Base-by-base conservation (phyloP, 805 yeast genomes). In the Huiozyma naganishii region DNA sequence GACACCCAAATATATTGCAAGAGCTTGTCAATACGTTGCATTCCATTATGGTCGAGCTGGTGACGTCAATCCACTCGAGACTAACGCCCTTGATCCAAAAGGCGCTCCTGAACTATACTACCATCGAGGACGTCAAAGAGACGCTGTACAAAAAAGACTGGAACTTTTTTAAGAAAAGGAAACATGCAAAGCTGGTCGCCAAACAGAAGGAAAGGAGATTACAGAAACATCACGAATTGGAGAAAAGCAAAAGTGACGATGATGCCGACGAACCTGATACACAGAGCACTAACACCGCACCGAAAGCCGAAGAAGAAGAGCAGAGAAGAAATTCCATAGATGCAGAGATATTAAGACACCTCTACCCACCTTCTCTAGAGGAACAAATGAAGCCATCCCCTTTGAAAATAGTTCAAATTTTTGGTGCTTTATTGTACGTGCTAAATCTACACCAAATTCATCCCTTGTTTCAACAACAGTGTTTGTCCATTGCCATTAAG, bases 301-400 rank as follows among this genome's bases (percentile, higher is more conserved):
- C 9, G 10, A 8, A 11, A 3, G 3, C 37, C 9, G 17, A 10
- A 12, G 41, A 39, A 11, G 30, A 39, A 29, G 38, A 37, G 11
- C 36, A 45, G 65, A 39, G 72, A 73, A 27, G 40, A 1, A 17
- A 33, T 28, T 49, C 46, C 46, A 77, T 77, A 5, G 82, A 80
- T 57, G 87, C 83, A 42, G 90, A 84, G 50, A 81, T 88, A 32
- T 67, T 80, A 38, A 73, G 77, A 43, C 83, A 80, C 75, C 66
- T 87, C 44, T 80, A 81, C 49, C 97, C 97, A 5, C 97, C 97
- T 2, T 69, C 90, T 0, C 76, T 84, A 17, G 71, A 76, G 39
- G 83, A 84, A 45, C 82, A 86, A 56, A 79, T 83, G 72, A 79
- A 78, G 57, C 95, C 96, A 3, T 86, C 97, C 0, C 98, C 98